phyloP scores from a whole-genome alignment of 176 grass and related monocot species.

The Aegilops sharonensis region DNA sequence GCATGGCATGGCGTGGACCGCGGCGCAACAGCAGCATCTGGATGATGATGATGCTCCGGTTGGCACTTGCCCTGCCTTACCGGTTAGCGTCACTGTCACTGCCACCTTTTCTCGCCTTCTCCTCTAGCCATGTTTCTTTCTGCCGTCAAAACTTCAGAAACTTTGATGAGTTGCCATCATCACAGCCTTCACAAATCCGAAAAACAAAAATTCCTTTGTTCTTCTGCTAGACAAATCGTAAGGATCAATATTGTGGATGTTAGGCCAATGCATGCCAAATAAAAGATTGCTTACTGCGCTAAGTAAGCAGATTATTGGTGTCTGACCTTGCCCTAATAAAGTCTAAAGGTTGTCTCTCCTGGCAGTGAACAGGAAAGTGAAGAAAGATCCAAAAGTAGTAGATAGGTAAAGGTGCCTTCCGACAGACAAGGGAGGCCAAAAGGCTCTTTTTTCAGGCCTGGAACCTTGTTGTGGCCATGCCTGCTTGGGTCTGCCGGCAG shows the following conservation, averaged over 20 bases:
- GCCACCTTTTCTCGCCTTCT: not conserved
- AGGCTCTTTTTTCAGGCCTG: slow-evolving; percentile 19
- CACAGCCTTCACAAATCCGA: not conserved
- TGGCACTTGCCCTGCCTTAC: slow-evolving; percentile 2
- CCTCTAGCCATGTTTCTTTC: too few species aligned
- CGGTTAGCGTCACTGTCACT: not conserved
- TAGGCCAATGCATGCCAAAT: not conserved
- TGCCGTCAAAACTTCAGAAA: not conserved
- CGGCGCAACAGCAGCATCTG: not conserved
- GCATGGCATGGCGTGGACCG: slow-evolving; percentile 5
- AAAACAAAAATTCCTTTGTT: too few species aligned
- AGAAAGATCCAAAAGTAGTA: not conserved
- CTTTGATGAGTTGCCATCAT: not conserved
- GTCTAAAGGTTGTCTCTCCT: not conserved
- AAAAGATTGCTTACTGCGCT: not conserved
- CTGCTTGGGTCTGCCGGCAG: not conserved
- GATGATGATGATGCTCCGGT: slow-evolving; percentile 18
- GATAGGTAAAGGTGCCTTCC: not conserved
- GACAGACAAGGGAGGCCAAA: slow-evolving; percentile 23
- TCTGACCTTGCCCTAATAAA: not conserved
- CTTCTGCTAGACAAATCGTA: too few species aligned
- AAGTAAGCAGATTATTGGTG: not conserved
- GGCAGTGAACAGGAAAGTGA: not conserved
- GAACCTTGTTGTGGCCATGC: not conserved
- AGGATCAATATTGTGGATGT: not conserved